Percentiles rank a stretch among this genome's conserved stretches.
Evolutionary conservation across 176 grass and related monocot species (phyloP).

Genomic region (Paspalum notatum): DNA sequence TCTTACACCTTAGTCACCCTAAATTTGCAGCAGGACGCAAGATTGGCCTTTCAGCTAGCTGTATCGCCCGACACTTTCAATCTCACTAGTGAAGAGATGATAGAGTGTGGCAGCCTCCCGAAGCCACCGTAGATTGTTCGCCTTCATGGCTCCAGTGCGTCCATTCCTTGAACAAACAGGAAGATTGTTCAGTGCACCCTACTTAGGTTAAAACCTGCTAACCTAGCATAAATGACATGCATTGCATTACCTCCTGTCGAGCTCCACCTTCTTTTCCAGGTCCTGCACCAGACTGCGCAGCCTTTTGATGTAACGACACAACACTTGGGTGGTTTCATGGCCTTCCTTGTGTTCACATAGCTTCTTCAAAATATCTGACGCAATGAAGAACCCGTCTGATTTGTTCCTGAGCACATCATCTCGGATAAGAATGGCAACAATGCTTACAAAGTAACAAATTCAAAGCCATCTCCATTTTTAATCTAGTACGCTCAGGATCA

Average conservation of each 20-base stretch:
- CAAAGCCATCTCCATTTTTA: not conserved
- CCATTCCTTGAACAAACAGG: slow-evolving; percentile 43
- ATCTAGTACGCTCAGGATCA: not conserved
- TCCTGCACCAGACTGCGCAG: slow-evolving; percentile 48
- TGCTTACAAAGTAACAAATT: slow-evolving; percentile 8
- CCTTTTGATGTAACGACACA: slow-evolving; percentile 42
- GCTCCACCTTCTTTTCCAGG: slow-evolving; percentile 58
- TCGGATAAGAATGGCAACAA: not conserved
- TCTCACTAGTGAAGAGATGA: slow-evolving; percentile 23
- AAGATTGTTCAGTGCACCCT: not conserved
- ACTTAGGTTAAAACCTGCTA: not conserved
- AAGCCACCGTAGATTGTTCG: slow-evolving; percentile 33
- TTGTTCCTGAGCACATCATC: slow-evolving; percentile 52
- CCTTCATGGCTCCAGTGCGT: slow-evolving; percentile 29
- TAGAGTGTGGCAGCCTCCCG: slow-evolving; percentile 39
- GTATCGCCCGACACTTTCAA: not conserved
- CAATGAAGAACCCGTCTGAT: slow-evolving; percentile 46
- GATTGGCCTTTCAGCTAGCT: not conserved
- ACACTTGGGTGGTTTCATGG: slow-evolving; percentile 5
- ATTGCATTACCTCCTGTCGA: slow-evolving; percentile 54
- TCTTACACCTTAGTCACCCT: not conserved
- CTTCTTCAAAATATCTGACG: slow-evolving; percentile 59
- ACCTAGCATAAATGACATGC: not conserved
- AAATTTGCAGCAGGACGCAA: not conserved
- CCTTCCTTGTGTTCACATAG: slow-evolving; percentile 52